These are phyloP conservation scores for Fusarium sp. DNA, from an alignment of 2,329 filamentous ascomycete species.

Conservation along the genomic window DNA sequence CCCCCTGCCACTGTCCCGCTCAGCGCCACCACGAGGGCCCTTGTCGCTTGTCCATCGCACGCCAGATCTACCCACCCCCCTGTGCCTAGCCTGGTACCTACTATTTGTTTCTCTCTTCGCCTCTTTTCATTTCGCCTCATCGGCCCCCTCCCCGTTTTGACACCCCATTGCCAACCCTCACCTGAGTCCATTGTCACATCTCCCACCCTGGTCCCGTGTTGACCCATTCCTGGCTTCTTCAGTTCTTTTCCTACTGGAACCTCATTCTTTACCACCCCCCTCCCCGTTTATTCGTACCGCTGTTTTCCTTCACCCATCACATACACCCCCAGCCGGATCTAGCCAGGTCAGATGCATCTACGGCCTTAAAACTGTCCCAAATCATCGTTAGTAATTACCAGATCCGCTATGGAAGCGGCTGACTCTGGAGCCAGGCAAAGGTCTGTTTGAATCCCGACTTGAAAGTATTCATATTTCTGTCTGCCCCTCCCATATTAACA, in stretches of 20 bases:
- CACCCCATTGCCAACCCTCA: slow-evolving; percentile 41
- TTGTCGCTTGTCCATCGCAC: slow-evolving; percentile 44
- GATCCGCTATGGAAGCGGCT: slow-evolving; percentile 53
- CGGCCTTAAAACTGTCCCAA: slow-evolving; percentile 49
- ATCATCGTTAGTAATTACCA: slow-evolving; percentile 49
- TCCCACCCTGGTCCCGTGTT: slow-evolving; percentile 42
- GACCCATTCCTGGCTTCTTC: slow-evolving; percentile 43
- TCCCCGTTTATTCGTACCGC: slow-evolving; percentile 29
- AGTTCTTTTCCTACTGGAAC: slow-evolving; percentile 37
- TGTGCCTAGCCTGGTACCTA: slow-evolving; percentile 35
- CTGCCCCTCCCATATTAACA: slow-evolving; percentile 45
- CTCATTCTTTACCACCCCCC: slow-evolving; percentile 34
- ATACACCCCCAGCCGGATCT: slow-evolving; percentile 43
- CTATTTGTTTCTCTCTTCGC: slow-evolving; percentile 37
- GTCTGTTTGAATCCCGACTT: slow-evolving; percentile 47
- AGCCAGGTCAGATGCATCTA: slow-evolving; percentile 52
- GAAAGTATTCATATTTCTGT: slow-evolving; percentile 37
- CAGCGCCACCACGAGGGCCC: slow-evolving; percentile 50
- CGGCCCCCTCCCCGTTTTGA: slow-evolving; percentile 35
- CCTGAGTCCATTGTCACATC: slow-evolving; percentile 44
- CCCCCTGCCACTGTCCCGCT: slow-evolving; percentile 43
- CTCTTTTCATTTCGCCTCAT: slow-evolving; percentile 41
- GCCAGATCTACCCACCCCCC: slow-evolving; percentile 48
- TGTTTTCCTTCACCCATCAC: slow-evolving; percentile 34
- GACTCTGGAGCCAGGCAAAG: slow-evolving; percentile 52